phyloP scores from a whole-genome alignment of 768 basidiomycete species.

The Xerocomellus chrysenteron region DNA sequence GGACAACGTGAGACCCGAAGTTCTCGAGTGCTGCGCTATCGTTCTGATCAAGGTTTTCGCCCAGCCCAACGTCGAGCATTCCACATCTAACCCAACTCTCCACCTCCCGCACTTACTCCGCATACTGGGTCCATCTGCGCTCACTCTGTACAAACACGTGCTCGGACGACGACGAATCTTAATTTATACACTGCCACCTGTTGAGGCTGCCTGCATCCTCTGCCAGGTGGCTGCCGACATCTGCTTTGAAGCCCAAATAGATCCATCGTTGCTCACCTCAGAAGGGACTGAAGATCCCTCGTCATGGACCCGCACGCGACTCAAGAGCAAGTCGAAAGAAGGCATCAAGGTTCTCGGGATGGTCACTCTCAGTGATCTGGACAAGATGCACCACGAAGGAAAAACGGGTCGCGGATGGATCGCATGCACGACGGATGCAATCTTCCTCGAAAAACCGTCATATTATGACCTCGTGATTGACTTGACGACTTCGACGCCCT shows the following conservation, averaged over 20 bases:
- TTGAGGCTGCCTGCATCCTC: constrained; percentile 75
- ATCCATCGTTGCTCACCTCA: constrained; percentile 19
- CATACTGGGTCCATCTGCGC: constrained; percentile 73
- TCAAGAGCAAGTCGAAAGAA: constrained; percentile 44
- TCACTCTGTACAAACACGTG: constrained; percentile 80
- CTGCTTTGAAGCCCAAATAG: constrained; percentile 48
- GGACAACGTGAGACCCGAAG: constrained; percentile 41
- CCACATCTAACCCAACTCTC: constrained; percentile 50
- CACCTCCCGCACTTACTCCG: constrained; percentile 76
- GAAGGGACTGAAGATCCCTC: constrained; percentile 24
- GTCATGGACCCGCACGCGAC: constrained; percentile 32
- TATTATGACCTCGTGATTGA: constrained; percentile 83
- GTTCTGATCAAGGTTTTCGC: constrained; percentile 16
- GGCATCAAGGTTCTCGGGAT: constrained; percentile 73
- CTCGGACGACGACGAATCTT: constrained; percentile 73
- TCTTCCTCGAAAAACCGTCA: constrained; percentile 78
- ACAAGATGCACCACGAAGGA: constrained; percentile 56
- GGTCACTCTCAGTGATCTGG: constrained; percentile 74
- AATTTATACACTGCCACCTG: constrained; percentile 76
- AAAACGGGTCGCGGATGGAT: constrained; percentile 73
- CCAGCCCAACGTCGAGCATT: constrained; percentile 23
- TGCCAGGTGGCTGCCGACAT: constrained; percentile 63
- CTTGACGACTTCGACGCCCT: constrained; percentile 64
- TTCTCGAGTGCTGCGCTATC: background rate
- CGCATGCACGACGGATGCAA: constrained; percentile 83